Percentiles rank a stretch among this genome's conserved stretches.
phyloP scores from a whole-genome alignment of 108 stramenopile species.

The Craspedostauros australis region DNA sequence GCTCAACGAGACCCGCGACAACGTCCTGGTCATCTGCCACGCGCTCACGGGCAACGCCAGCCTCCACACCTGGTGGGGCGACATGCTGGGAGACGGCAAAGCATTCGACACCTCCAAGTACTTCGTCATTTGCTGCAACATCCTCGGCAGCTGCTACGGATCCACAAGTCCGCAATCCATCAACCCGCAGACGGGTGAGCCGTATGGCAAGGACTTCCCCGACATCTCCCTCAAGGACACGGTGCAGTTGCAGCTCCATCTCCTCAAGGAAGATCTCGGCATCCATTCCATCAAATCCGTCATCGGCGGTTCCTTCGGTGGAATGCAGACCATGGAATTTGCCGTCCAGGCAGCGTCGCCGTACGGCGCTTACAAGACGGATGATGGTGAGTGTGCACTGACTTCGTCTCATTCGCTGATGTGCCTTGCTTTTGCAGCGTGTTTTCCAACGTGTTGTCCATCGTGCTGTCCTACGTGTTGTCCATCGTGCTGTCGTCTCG shows the following conservation, averaged over 20 bases:
- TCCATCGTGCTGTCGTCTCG: too few species aligned
- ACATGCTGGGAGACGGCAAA: constrained; percentile 71
- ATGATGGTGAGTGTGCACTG: constrained; percentile 20
- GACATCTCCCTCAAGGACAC: constrained; percentile 87
- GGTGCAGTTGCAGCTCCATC: constrained; percentile 67
- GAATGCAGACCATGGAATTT: constrained; percentile 94
- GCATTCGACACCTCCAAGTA: constrained; percentile 92
- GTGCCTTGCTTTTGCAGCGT: too few species aligned
- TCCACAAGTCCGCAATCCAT: constrained; percentile 63
- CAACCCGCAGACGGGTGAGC: constrained; percentile 36
- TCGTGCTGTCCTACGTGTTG: too few species aligned
- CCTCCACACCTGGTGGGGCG: constrained; percentile 94
- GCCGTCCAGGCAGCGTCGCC: constrained; percentile 72
- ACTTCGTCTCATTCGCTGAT: background rate
- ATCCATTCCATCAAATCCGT: constrained; percentile 76
- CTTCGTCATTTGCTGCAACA: constrained; percentile 86
- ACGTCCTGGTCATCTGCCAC: constrained; percentile 92
- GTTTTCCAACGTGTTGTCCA: too few species aligned
- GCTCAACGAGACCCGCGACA: constrained; percentile 72
- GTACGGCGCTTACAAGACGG: constrained; percentile 17
- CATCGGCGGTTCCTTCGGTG: constrained; percentile 92
- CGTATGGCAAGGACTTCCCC: constrained; percentile 82
- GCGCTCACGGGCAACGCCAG: constrained; percentile 91
- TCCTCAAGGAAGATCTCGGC: constrained; percentile 69
- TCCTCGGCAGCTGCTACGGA: constrained; percentile 88